Evolutionary conservation across 2,329 filamentous ascomycete genomes (phyloP).

Genomic region (Mollisiaceae sp.): DNA sequence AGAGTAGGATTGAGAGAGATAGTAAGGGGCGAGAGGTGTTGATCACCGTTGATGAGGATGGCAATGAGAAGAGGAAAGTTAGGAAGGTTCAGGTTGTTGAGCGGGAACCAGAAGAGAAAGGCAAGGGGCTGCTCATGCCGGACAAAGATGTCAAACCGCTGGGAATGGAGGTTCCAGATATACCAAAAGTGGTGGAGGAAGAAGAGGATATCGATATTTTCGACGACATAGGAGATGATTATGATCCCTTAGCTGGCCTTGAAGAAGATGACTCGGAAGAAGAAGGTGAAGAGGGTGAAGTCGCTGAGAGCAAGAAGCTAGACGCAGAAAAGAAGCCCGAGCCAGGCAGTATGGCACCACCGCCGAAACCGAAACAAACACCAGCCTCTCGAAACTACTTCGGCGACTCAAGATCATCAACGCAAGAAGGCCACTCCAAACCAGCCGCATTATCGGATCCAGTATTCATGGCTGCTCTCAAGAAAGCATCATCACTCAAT

Average conservation of each 20-base stretch:
- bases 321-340: conserved; percentile 22
- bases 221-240: conserved; percentile 68
- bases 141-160: conserved; percentile 62
- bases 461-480: conserved; percentile 80
- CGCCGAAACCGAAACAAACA: conserved; percentile 47
- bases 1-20: conserved; percentile 65
- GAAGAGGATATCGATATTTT: conserved; percentile 69
- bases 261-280: conserved; percentile 48
- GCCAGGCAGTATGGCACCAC: conserved; percentile 50
- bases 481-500: conserved; percentile 76
- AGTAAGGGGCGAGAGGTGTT: conserved; percentile 66
- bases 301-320: background rate
- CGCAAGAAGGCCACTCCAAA: conserved; percentile 41
- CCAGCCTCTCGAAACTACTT: conserved; percentile 64
- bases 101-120: conserved; percentile 44
- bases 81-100: conserved; percentile 55
- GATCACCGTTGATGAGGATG: conserved; percentile 69
- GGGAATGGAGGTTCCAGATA: conserved; percentile 70
- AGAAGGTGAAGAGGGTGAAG: conserved; percentile 36
- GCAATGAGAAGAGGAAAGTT: conserved; percentile 69
- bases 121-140: conserved; percentile 54
- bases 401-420: conserved; percentile 57
- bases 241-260: conserved; percentile 68
- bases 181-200: conserved; percentile 52
- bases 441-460: conserved; percentile 71